Base-by-base conservation (phyloP, 208 protist genomes). In the Acanthamoeba rhysodes region DNA sequence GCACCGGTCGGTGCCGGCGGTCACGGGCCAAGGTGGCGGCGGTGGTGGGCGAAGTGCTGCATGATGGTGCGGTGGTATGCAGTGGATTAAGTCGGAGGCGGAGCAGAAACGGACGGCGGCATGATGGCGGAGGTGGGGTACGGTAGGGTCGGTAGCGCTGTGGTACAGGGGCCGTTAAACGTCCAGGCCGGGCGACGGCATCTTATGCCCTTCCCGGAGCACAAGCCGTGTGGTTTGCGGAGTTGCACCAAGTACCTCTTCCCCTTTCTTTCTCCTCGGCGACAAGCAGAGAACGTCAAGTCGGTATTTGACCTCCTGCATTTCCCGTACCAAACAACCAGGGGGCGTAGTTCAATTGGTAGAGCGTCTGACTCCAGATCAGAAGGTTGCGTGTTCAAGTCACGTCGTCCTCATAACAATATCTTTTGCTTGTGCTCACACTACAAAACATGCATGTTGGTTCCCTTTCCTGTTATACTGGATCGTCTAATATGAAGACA, bases 371-470 rank as follows among this genome's bases (percentile, higher is more conserved):
- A 90, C 82, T 90, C 82, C 82, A 90, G 82, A 90, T 90, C 82
- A 90, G 82, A 90, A 90, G 82, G 82, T 90, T 90, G 82, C 82
- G 82, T 90, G 82, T 90, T 90, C 82, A 90, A 90, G 82, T 90
- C 45, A 90, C 82, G 45, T 90, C 55, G 45, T 90, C 55, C 82
- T 90, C 70, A 78, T 14, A 45, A n/a, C n/a, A n/a, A n/a, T n/a
- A n/a, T n/a, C n/a, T n/a, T n/a, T n/a, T n/a, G n/a, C n/a, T n/a
- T n/a, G n/a, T n/a, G n/a, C n/a, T n/a, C n/a, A n/a, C n/a, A n/a
- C n/a, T n/a, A n/a, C n/a, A n/a, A n/a, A n/a, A n/a, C n/a, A n/a
- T n/a, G n/a, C n/a, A n/a, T n/a, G n/a, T n/a, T n/a, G n/a, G n/a
- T n/a, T n/a, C n/a, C n/a, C n/a, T n/a, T n/a, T n/a, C n/a, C n/a